A percentile compares a stretch with the other conserved stretches of the same genome.
Evolutionary conservation across 2,329 filamentous ascomycete genomes (phyloP).

Genomic region (Hymenoscyphus infarciens): DNA sequence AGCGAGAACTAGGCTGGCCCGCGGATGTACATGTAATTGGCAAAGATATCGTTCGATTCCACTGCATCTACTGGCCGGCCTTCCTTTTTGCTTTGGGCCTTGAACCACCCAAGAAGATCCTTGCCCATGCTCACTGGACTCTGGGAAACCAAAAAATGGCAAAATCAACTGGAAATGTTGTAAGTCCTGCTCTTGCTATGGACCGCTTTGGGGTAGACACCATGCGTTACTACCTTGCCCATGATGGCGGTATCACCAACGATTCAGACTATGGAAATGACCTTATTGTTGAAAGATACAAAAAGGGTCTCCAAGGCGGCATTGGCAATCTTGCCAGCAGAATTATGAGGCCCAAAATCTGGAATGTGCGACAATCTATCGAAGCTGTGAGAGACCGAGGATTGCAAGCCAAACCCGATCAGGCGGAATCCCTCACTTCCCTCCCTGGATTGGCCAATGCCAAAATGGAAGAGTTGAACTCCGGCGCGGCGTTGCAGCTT

Average conservation of each 20-base stretch:
- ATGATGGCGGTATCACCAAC: conserved; percentile 70
- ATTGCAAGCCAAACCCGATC: conserved; percentile 20
- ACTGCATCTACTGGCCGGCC: conserved; percentile 97
- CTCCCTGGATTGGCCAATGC: conserved; percentile 43
- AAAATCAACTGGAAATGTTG: conserved; percentile 90
- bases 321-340: conserved; percentile 79
- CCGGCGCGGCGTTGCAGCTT: conserved; percentile 60
- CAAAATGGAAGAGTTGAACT: conserved; percentile 61
- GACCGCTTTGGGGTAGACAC: conserved; percentile 84
- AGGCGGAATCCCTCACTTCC: conserved; percentile 40
- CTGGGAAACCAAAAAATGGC: conserved; percentile 92
- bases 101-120: conserved; percentile 71
- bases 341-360: conserved; percentile 63
- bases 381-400: conserved; percentile 29
- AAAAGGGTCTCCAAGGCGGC: conserved; percentile 70
- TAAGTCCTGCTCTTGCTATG: conserved; percentile 89
- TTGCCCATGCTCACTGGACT: conserved; percentile 95
- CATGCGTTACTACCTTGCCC: conserved; percentile 84
- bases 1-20: conserved; percentile 71
- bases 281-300: conserved; percentile 71
- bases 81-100: conserved; percentile 86
- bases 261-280: conserved; percentile 85
- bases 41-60: conserved; percentile 95
- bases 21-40: conserved; percentile 89
- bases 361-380: conserved; percentile 58